Evolutionary conservation across 1,284 basidiomycete genomes (phyloP).

Genomic region (Heliocybe sulcata): DNA sequence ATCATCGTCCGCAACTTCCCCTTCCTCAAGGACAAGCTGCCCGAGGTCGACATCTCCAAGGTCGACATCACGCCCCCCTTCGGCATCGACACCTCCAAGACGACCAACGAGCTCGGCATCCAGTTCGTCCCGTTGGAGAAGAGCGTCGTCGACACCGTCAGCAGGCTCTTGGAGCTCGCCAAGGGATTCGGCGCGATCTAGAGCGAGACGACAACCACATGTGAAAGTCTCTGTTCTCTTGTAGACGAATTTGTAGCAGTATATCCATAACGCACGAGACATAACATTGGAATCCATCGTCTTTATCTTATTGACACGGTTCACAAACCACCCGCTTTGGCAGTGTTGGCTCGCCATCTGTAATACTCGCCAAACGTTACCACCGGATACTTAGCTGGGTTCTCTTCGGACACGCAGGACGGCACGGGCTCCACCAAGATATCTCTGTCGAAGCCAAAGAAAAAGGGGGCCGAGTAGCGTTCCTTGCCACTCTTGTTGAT

Average conservation of each 20-base stretch:
- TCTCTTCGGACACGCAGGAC: conserved; percentile 58
- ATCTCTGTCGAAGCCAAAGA: conserved; percentile 76
- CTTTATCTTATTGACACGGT: too few species aligned
- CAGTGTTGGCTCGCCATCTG: conserved; percentile 32
- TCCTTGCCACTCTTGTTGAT: conserved; percentile 65
- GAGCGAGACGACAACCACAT: too few species aligned
- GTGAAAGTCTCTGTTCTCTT: too few species aligned
- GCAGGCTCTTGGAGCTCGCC: neutral
- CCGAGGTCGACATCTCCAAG: neutral
- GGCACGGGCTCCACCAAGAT: conserved; percentile 69
- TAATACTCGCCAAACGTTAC: conserved; percentile 72
- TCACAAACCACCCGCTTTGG: neutral
- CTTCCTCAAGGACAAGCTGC: neutral
- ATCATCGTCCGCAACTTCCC: neutral
- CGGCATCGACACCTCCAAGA: conserved; percentile 4
- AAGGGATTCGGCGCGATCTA: neutral
- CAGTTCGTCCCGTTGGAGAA: conserved; percentile 6
- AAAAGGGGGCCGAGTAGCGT: conserved; percentile 78
- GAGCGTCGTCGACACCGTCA: conserved; percentile 5
- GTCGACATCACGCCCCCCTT: neutral
- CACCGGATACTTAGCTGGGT: conserved; percentile 63
- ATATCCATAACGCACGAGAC: too few species aligned
- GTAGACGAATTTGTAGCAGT: too few species aligned
- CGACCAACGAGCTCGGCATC: conserved; percentile 7
- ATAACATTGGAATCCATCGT: too few species aligned